phyloP scores from a whole-genome alignment of 1,284 basidiomycete genomes.

The Ganoderma multipileum region DNA sequence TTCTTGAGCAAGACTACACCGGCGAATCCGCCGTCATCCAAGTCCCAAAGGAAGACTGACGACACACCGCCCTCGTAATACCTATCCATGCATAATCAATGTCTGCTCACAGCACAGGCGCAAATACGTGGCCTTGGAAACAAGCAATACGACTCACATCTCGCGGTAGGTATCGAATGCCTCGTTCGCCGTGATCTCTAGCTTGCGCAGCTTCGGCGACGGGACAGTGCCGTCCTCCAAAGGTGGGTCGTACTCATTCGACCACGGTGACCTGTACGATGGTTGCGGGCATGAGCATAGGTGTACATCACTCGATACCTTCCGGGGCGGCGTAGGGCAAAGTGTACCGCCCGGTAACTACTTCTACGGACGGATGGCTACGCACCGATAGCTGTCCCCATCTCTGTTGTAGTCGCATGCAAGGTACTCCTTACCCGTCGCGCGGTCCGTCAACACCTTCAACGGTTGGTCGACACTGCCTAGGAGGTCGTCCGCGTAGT shows the following conservation, averaged over 20 bases:
- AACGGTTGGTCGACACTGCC: slow-evolving; percentile 97
- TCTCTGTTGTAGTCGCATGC: slow-evolving; percentile 98
- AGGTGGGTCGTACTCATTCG: slow-evolving; percentile 92
- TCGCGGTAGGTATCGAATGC: slow-evolving; percentile 98
- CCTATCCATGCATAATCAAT: slow-evolving; percentile 47
- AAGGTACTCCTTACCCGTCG: slow-evolving; percentile 88
- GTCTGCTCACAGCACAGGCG: not conserved
- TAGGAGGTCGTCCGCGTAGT: slow-evolving; percentile 94
- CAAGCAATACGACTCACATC: slow-evolving; percentile 62
- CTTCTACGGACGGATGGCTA: not conserved
- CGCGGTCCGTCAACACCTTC: slow-evolving; percentile 80
- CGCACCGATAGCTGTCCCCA: slow-evolving; percentile 91
- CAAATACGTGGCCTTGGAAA: not conserved
- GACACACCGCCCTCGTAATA: slow-evolving; percentile 98
- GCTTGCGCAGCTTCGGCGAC: slow-evolving; percentile 82
- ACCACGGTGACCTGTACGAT: slow-evolving; percentile 88
- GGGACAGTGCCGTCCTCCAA: slow-evolving; percentile 90
- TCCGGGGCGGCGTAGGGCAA: not conserved
- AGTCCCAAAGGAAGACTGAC: slow-evolving; percentile 98
- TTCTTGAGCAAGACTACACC: slow-evolving; percentile 98
- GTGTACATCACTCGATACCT: not conserved
- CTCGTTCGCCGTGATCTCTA: slow-evolving; percentile 94
- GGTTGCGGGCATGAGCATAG: slow-evolving; percentile 19
- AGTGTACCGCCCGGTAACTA: not conserved
- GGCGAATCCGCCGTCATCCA: slow-evolving; percentile 95